These are phyloP conservation scores for Hyaloscypha bicolor DNA, from an alignment of 495 filamentous ascomycete species.

Conservation along the genomic window DNA sequence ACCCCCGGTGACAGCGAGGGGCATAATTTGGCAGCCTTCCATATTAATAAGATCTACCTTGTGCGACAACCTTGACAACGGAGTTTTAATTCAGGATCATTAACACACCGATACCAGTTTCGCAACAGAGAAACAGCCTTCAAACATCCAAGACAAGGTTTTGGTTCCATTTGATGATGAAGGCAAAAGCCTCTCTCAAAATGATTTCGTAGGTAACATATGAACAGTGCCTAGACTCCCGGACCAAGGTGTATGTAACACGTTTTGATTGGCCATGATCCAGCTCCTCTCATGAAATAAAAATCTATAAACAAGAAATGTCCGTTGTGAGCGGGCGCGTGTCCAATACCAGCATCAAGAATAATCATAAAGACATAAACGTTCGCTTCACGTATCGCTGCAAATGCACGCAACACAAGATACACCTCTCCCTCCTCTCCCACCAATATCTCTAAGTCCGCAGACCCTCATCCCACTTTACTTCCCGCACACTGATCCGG, in stretches of 20 bases:
- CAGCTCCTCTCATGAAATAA: not conserved
- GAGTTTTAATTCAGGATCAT: not conserved
- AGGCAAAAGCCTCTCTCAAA: not conserved
- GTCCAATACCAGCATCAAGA: conserved; percentile 1
- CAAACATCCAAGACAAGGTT: not conserved
- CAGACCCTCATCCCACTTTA: conserved; percentile 26
- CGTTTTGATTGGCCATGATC: not conserved
- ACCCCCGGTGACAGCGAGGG: not conserved
- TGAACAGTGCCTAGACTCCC: not conserved
- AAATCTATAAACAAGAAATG: not conserved
- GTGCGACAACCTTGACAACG: not conserved
- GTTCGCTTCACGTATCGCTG: not conserved
- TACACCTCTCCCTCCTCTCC: not conserved
- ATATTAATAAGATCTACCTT: not conserved
- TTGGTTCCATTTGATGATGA: not conserved
- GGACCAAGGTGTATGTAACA: not conserved
- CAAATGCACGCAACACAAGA: not conserved
- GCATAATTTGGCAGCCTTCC: not conserved
- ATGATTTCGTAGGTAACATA: not conserved
- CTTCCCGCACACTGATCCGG: conserved; percentile 27
- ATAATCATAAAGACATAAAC: conserved; percentile 13
- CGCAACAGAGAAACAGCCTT: not conserved
- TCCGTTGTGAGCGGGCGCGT: not conserved
- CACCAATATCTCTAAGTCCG: conserved; percentile 1
- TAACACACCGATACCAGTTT: not conserved